Base-by-base conservation (phyloP, 495 filamentous ascomycete species). In the Neurospora hispaniola region DNA sequence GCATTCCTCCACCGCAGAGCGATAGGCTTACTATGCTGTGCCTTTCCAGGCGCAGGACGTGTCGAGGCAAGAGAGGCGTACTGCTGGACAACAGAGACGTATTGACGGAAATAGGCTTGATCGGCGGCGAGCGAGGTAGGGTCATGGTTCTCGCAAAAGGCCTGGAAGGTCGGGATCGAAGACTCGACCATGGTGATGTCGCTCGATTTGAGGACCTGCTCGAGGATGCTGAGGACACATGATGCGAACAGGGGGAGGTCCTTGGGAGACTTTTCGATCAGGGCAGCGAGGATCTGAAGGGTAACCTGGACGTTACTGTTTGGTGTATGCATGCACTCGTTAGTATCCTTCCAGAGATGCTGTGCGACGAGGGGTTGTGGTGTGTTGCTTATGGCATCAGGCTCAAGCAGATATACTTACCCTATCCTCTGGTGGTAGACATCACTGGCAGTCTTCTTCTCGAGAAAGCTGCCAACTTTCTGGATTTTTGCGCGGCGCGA, bases 401-500 rank as follows among this genome's bases (percentile, higher is more conserved):
- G 48, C 48, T 59, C 35, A 31, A 31, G 2, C 27, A 35, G 7
- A 59, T 27, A 70, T 71, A 85, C 90, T 79, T 86, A 95, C 93
- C 93, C 93, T 78, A 93, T 89, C 75, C 91, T 89, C 73, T 88
- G 87, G 75, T 90, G 89, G 84, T 89, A 93, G 72, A 97, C 93
- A 85, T 98, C 94, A 75, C 88, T 90, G 48, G 91, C 91, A 71
- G 93, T 93, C 83, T 92, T 91, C 85, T 93, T 95, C 82, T 97
- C 94, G 77, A 98, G 84, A 78, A 96, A 98, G 77, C 88, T 88
- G 79, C 93, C 93, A 69, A 98, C 93, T 80, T 98, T 98, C 78
- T 94, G 93, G 71, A 98, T 87, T 87, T 97, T 98, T 81, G 92
- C 94, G 73, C 93, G 88, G 70, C 94, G 92, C 75, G 94, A 96